A percentile compares a stretch with the other conserved stretches of the same genome.
Conservation (phyloP, 257 asterid species). For the Primulina huaijiensis region DNA sequence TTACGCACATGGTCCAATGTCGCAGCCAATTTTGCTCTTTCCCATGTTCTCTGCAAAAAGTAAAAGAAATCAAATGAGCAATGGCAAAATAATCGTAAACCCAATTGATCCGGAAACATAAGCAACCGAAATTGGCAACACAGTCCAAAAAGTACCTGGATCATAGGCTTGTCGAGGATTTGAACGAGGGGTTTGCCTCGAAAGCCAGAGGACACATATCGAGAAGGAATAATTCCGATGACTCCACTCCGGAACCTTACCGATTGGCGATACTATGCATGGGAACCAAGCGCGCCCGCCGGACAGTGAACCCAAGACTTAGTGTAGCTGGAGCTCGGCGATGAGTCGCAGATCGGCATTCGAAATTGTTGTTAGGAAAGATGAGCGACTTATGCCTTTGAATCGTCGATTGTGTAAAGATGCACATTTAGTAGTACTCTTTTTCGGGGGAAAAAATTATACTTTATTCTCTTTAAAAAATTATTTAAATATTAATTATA, state of each 20-base stretch:
- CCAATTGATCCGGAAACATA: not conserved
- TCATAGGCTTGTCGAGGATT: constrained; percentile 96
- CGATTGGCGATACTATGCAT: constrained; percentile 48
- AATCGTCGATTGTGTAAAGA: no score
- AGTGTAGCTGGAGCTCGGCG: constrained; percentile 45
- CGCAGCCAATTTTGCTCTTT: constrained; percentile 70
- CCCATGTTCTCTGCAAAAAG: constrained; percentile 84
- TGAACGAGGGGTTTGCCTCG: constrained; percentile 78
- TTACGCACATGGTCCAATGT: constrained; percentile 81
- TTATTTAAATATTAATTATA: no score
- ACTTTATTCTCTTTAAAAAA: no score
- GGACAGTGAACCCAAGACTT: constrained; percentile 58
- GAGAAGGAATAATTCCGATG: constrained; percentile 90
- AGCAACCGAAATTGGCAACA: not conserved
- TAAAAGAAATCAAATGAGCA: not conserved
- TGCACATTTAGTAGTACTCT: no score
- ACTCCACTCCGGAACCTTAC: constrained; percentile 67
- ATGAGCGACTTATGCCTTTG: not conserved
- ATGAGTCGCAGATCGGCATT: constrained; percentile 46
- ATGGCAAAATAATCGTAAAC: not conserved
- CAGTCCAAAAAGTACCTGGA: constrained; percentile 52
- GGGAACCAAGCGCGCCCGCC: constrained; percentile 59
- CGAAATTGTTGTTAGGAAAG: not conserved
- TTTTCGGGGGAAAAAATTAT: no score
- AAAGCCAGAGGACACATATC: constrained; percentile 88